Percentiles rank a stretch among this genome's conserved stretches.
These are phyloP conservation scores for Gossypium anomalum DNA, from an alignment of 345 rosid genomes.

Conservation along the genomic window DNA sequence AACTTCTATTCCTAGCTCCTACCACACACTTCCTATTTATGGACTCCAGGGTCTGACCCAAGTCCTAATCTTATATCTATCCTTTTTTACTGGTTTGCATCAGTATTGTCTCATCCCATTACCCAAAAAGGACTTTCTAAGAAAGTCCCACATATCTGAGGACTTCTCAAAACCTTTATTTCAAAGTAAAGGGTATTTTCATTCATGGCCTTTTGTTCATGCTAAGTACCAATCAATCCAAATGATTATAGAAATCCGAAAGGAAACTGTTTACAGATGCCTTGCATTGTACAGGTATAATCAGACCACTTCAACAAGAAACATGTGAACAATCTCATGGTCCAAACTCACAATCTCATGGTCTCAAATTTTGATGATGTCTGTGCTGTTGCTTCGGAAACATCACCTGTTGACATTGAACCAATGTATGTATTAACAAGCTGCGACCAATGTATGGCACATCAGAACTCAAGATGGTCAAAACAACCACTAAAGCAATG, in stretches of 20 bases:
- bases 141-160: neutral
- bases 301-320: neutral
- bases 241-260: neutral
- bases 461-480: neutral
- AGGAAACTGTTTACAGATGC: neutral
- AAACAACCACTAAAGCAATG: neutral
- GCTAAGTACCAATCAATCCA: neutral
- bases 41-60: neutral
- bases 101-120: neutral
- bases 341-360: conserved; percentile 1
- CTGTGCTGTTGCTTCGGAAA: conserved; percentile 9
- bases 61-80: neutral
- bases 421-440: neutral
- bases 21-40: neutral
- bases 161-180: neutral
- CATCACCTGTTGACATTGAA: conserved; percentile 9
- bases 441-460: neutral
- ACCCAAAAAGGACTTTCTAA: neutral
- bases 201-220: neutral
- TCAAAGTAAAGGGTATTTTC: neutral
- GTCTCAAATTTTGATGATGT: conserved; percentile 5
- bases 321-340: neutral
- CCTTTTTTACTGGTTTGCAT: neutral
- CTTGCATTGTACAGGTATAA: neutral
- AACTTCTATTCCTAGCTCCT: neutral